These are phyloP conservation scores for Penicillium fuscoglaucum DNA, from an alignment of 2,329 filamentous ascomycete species.

Conservation along the genomic window DNA sequence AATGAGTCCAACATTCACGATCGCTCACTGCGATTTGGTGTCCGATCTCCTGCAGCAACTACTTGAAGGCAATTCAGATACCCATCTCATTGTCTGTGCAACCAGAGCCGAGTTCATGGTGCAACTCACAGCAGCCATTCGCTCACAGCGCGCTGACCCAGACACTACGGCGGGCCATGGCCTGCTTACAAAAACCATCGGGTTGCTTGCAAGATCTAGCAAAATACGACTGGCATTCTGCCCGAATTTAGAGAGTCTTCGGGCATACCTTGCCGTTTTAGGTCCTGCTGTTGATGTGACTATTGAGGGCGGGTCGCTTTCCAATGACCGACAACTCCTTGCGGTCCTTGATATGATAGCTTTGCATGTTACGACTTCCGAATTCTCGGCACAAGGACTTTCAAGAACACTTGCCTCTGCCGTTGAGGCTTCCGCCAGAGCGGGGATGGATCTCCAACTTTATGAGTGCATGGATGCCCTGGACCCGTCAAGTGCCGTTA, in stretches of 20 bases:
- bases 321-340: constrained; percentile 27
- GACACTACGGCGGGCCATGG: constrained; percentile 29
- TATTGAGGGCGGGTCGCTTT: neutral
- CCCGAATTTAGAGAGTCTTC: constrained; percentile 72
- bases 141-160: constrained; percentile 21
- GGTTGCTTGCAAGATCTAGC: constrained; percentile 66
- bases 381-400: constrained; percentile 52
- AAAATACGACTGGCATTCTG: constrained; percentile 71
- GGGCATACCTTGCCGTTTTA: constrained; percentile 69
- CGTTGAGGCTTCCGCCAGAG: constrained; percentile 39
- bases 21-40: constrained; percentile 53
- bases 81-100: constrained; percentile 71
- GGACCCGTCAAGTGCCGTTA: constrained; percentile 31
- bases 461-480: constrained; percentile 43
- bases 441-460: constrained; percentile 37
- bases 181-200: constrained; percentile 65
- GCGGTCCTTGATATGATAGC: constrained; percentile 44
- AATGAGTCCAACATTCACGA: constrained; percentile 24
- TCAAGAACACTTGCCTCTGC: constrained; percentile 46
- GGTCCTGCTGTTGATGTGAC: neutral
- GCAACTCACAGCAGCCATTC: constrained; percentile 55
- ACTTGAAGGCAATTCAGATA: constrained; percentile 55
- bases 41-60: constrained; percentile 63
- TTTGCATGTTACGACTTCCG: constrained; percentile 45
- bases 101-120: constrained; percentile 64